Base-by-base conservation (phyloP, 2,329 filamentous ascomycete genomes). In the Colletotrichum eleusines region DNA sequence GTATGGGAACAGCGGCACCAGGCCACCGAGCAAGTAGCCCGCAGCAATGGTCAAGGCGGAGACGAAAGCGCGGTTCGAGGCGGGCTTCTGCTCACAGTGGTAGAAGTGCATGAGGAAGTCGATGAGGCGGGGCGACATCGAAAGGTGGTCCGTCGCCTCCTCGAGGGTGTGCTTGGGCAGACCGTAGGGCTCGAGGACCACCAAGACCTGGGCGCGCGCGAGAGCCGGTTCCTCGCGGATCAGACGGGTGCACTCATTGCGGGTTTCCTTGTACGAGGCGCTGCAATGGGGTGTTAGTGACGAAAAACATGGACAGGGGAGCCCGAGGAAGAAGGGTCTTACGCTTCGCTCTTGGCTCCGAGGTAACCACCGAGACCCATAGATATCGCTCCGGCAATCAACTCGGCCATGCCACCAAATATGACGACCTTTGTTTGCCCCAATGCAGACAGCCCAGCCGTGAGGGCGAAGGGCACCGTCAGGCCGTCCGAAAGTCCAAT, bases 291-390 rank as follows among this genome's bases (percentile, higher is more conserved):
- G 46, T 40, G 54, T 65, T 40, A 70, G 62, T 38, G 31, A 51
- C 5, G 12, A 40, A 18, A 6, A 16, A 40, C 73, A 58, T 75
- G 62, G 11, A 18, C 26, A 31, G 16, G 6, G 16, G 48, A 20
- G 2, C 46, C 12, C 5, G 5, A 18, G 16, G 26, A 20, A 28
- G 35, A 33, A 18, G 20, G 14, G 9, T 66, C 74, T 53, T 68
- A 75, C 74, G 64, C 72, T 76, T 91, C 88, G 0, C 88, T 89
- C 51, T 84, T 82, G 35, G 90, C 90, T 11, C 91, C 91, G 1
- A 94, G 84, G 77, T 92, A 94, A 8, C 90, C 92, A 31, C 92
- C 91, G 7, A 94, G 83, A 1, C 92, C 92, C 92, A 94, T 94
- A 64, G 88, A 91, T 74, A 94, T 93, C 74, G 90, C 89, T 23